These are phyloP conservation scores for Lactarius tabidus DNA, from an alignment of 768 basidiomycete species.

Conservation along the genomic window DNA sequence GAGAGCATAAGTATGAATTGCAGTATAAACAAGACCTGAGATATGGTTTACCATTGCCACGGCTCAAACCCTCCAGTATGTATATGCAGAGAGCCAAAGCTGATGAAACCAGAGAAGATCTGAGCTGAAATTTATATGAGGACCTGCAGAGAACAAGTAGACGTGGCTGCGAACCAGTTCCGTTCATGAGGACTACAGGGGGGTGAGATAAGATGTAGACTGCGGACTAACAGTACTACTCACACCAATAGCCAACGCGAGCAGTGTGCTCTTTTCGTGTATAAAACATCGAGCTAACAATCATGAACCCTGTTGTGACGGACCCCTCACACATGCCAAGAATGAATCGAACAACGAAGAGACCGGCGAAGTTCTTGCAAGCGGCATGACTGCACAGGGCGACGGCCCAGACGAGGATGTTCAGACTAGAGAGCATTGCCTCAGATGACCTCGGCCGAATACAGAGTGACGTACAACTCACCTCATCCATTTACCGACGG, in stretches of 20 bases:
- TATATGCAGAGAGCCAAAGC: conserved; percentile 64
- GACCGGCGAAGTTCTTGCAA: conserved; percentile 62
- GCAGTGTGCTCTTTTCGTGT: conserved; percentile 65
- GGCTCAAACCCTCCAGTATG: conserved; percentile 53
- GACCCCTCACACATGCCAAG: conserved; percentile 70
- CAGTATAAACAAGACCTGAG: background rate
- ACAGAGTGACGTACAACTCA: conserved; percentile 26
- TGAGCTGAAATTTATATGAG: conserved; percentile 42
- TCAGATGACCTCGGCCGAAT: too few species aligned
- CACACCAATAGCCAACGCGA: conserved; percentile 75
- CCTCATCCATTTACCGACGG: conserved; percentile 83
- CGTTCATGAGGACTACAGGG: conserved; percentile 64
- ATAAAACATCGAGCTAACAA: conserved; percentile 76
- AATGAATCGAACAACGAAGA: conserved; percentile 59
- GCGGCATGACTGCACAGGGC: conserved; percentile 61
- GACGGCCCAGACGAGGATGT: conserved; percentile 64
- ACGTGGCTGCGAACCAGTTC: conserved; percentile 44
- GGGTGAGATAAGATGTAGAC: background rate
- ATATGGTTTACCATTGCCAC: conserved; percentile 59
- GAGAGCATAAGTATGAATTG: background rate
- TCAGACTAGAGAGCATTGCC: conserved; percentile 39
- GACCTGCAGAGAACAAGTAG: background rate
- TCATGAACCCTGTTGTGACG: conserved; percentile 72
- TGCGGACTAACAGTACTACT: conserved; percentile 29
- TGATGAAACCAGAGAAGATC: conserved; percentile 65